Evolutionary conservation across 805 yeast species (phyloP), one percentile per base, ranked within the genome.

Genomic region (Ogataea populi-albae): DNA sequence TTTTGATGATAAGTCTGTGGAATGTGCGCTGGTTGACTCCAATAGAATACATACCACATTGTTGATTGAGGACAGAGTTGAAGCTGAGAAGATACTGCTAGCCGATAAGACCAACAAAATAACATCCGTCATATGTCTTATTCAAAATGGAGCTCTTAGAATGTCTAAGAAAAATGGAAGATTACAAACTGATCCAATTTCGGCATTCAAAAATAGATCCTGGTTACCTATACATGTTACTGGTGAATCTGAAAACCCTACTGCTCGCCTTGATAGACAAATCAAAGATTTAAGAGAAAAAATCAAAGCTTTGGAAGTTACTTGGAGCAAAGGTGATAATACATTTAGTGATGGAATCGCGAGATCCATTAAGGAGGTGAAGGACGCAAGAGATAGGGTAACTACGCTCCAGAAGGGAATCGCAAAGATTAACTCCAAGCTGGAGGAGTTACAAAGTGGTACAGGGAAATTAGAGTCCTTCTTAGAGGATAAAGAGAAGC

Each of bases 21-120:
- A 72, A 48, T 79, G 75, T 46, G 61, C 81, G 2, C 56, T 88
- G 30, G 79, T 88, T 33, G 96, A 86, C 58, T 45, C 69, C 3
- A 67, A 69, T 26, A 66, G 62, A 28, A 70, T 85, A 30, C 95
- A 89, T 50, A 66, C 71, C 8, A 62, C 72, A 1, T 62, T 83
- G 0, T 55, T 88, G 25, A 65, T 77, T 12, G 67, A 69, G 1
- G 65, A 76, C 34, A 66, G 78, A 43, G 47, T 54, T 2, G 69
- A 67, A 10, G 91, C 85, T 0, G 77, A 75, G 45, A 37, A 43
- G 0, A 55, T 68, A 12, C 53, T 79, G 35, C 35, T 48, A n/a
- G 39, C 45, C 4, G 54, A 61, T 7, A 62, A 65, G 0, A 40
- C 40, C 11, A 46, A 47, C 27, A 37, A 38, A 20, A 57, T 59